Conservation (phyloP, 495 filamentous ascomycete species). For the Lindgomyces ingoldianus region DNA sequence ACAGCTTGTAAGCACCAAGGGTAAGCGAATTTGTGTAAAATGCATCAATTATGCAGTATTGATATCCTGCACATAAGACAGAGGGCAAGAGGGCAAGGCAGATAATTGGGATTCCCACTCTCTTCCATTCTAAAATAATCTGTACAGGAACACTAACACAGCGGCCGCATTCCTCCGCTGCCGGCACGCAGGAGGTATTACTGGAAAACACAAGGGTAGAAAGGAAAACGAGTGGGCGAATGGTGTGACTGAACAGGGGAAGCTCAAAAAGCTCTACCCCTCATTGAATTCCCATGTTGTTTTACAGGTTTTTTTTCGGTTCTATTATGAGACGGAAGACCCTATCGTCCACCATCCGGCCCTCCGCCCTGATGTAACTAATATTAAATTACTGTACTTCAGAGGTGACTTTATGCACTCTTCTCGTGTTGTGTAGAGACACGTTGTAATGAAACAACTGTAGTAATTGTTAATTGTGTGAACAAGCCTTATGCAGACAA, state of each 20-base stretch:
- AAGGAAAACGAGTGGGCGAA: slow-evolving; percentile 24
- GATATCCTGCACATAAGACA: slow-evolving; percentile 14
- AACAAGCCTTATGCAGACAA: neutral
- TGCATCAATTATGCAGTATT: neutral
- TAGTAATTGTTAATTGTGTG: slow-evolving; percentile 37
- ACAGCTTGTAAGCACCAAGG: neutral
- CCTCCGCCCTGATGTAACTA: slow-evolving; percentile 20
- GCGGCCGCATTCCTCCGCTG: neutral
- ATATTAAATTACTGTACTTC: slow-evolving; percentile 27
- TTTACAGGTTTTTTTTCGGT: slow-evolving; percentile 24
- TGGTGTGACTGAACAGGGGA: slow-evolving; percentile 4
- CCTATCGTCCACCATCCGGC: slow-evolving; percentile 2
- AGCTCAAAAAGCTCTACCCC: neutral
- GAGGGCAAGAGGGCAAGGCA: neutral
- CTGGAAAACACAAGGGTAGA: slow-evolving; percentile 17
- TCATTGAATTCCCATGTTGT: slow-evolving; percentile 1
- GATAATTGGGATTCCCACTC: slow-evolving; percentile 6
- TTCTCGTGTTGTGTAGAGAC: slow-evolving; percentile 84
- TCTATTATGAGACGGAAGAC: slow-evolving; percentile 11
- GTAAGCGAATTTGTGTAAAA: neutral
- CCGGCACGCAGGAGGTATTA: slow-evolving; percentile 19
- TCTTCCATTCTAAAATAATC: slow-evolving; percentile 26
- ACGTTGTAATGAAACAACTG: slow-evolving; percentile 79
- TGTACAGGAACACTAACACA: slow-evolving; percentile 22
- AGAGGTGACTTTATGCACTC: slow-evolving; percentile 53